These are phyloP conservation scores for Porcisia hertigi DNA, from an alignment of 208 protist species.

Conservation along the genomic window DNA sequence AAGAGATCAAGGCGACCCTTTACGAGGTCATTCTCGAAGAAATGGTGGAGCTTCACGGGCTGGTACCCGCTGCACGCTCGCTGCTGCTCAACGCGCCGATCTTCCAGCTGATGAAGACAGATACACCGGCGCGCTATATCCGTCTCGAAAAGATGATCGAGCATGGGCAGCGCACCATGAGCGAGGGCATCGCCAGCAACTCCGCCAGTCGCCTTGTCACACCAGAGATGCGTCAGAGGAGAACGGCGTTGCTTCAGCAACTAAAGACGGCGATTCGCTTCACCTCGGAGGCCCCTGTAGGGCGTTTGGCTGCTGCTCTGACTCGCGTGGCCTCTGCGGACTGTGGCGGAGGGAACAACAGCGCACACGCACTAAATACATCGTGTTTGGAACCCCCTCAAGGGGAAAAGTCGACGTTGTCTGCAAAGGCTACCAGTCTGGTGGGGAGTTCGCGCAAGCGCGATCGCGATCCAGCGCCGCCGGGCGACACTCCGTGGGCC, in stretches of 20 bases:
- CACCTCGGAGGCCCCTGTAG: conserved; percentile 48
- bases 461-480: not conserved
- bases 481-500: conserved; percentile 23
- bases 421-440: not conserved
- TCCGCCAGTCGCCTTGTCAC: conserved; percentile 26
- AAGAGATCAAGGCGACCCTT: conserved; percentile 61
- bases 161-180: conserved; percentile 25
- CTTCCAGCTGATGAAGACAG: conserved; percentile 57
- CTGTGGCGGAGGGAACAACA: not conserved
- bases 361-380: not conserved
- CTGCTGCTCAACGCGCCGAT: conserved; percentile 77
- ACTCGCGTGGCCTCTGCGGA: conserved; percentile 15
- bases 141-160: conserved; percentile 67
- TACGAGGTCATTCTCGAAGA: conserved; percentile 88
- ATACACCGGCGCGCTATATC: conserved; percentile 57
- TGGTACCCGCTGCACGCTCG: conserved; percentile 65
- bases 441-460: conserved; percentile 15
- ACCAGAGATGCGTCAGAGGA: conserved; percentile 33
- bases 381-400: not conserved
- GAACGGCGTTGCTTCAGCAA: conserved; percentile 45
- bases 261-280: conserved; percentile 60
- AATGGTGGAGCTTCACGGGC: conserved; percentile 62
- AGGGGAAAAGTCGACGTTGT: not conserved
- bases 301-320: conserved; percentile 47
- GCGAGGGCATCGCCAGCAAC: conserved; percentile 3